Conservation (phyloP, 768 basidiomycete genomes). For the Gloeophyllum trabeum region DNA sequence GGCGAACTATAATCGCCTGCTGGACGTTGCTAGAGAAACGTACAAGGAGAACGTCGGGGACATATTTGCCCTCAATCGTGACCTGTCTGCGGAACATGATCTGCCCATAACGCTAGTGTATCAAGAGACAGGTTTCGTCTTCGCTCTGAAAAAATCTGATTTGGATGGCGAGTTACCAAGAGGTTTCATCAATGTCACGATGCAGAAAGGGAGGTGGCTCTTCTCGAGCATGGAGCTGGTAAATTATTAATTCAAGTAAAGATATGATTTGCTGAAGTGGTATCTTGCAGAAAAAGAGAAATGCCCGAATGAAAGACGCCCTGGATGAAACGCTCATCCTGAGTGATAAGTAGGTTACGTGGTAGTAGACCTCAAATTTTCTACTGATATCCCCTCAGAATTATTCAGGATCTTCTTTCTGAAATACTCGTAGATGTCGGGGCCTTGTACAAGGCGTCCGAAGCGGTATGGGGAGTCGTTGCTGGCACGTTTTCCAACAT, state of each 20-base stretch:
- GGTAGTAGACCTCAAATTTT: neutral
- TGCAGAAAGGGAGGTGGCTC: conserved; percentile 59
- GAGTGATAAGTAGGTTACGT: conserved; percentile 54
- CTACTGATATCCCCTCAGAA: conserved; percentile 28
- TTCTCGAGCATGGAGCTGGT: conserved; percentile 83
- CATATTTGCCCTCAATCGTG: conserved; percentile 57
- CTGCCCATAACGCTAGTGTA: conserved; percentile 60
- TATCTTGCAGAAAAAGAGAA: conserved; percentile 83
- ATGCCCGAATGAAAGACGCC: conserved; percentile 82
- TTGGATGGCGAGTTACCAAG: conserved; percentile 54
- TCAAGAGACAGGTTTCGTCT: conserved; percentile 65
- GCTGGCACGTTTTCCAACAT: too few relatives aligned
- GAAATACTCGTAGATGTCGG: conserved; percentile 65
- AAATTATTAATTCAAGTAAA: too few relatives aligned
- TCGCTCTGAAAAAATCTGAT: conserved; percentile 58
- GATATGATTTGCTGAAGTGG: too few relatives aligned
- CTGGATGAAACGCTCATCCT: conserved; percentile 83
- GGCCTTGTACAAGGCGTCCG: conserved; percentile 81
- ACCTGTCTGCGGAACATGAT: conserved; percentile 47
- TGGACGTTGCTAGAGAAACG: conserved; percentile 92
- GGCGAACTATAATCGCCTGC: conserved; percentile 71
- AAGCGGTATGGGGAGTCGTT: conserved; percentile 75
- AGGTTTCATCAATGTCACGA: conserved; percentile 57
- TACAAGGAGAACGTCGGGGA: conserved; percentile 91
- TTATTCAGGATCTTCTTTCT: conserved; percentile 67